phyloP scores from a whole-genome alignment of 163 green algal species.

The Prototheca stagnorum region DNA sequence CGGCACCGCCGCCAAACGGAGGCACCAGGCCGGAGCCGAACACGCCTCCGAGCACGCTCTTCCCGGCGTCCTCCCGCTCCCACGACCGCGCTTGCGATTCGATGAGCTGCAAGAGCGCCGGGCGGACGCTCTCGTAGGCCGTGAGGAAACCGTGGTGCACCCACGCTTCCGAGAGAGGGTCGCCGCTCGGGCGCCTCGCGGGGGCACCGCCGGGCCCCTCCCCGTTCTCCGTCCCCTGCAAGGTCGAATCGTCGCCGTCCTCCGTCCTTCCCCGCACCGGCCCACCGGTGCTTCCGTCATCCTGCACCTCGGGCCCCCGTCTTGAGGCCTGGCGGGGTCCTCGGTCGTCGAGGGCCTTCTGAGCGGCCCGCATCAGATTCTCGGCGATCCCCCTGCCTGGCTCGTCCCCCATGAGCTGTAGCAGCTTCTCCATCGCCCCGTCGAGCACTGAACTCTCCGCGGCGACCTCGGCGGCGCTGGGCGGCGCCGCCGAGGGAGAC shows the following conservation, averaged over 20 bases:
- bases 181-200: not conserved
- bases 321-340: no score
- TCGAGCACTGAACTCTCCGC: no score
- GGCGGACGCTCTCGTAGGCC: constrained; percentile 44
- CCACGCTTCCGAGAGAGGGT: constrained; percentile 2
- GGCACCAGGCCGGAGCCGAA: constrained; percentile 17
- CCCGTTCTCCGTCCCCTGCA: not conserved
- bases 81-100: constrained; percentile 9
- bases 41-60: not conserved
- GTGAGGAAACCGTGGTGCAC: constrained; percentile 61
- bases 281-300: not conserved
- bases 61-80: not conserved
- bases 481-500: no score
- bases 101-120: constrained; percentile 12
- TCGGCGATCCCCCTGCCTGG: no score
- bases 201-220: not conserved
- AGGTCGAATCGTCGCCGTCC: not conserved
- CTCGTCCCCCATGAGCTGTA: no score
- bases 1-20: constrained; percentile 62
- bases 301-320: not conserved
- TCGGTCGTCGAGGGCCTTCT: no score
- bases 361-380: no score
- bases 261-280: not conserved
- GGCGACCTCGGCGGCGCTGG: no score
- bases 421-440: no score